Conservation (phyloP, 345 rosid species). For the Populus nigra region DNA sequence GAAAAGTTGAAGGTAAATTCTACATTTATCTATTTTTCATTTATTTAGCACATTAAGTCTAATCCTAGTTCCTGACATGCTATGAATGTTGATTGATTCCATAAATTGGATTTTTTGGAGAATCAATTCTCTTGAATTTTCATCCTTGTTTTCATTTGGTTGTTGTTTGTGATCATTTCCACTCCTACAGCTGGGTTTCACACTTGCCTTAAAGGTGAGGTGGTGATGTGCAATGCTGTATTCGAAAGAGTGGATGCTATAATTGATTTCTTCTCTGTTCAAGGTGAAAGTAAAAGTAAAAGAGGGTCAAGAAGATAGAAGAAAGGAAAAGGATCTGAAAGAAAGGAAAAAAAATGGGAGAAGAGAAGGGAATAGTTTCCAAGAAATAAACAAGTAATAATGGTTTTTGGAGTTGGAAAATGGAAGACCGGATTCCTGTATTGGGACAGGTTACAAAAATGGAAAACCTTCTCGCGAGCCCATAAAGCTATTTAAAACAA, state of each 20-base stretch:
- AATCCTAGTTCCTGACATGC: neutral
- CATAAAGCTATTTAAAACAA: too few species aligned
- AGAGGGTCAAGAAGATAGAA: neutral
- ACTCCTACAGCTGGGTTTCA: neutral
- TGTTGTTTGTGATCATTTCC: neutral
- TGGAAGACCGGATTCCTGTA: too few species aligned
- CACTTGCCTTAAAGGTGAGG: neutral
- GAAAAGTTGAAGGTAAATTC: conserved; percentile 62
- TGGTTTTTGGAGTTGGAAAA: too few species aligned
- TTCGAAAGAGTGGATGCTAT: neutral
- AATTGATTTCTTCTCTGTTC: neutral
- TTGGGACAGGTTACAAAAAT: too few species aligned
- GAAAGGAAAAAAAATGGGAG: neutral
- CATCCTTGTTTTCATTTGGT: too few species aligned
- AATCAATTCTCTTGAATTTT: too few species aligned
- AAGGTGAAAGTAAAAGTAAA: neutral
- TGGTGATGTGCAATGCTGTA: too few species aligned
- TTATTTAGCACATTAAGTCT: neutral
- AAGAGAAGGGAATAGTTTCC: neutral
- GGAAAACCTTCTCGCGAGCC: too few species aligned
- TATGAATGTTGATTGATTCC: too few species aligned
- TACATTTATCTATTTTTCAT: neutral
- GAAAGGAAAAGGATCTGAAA: neutral
- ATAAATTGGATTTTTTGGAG: too few species aligned
- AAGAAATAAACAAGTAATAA: neutral